Base-by-base conservation (phyloP, 208 protist species). In the Dictyostelium gargantuum region DNA sequence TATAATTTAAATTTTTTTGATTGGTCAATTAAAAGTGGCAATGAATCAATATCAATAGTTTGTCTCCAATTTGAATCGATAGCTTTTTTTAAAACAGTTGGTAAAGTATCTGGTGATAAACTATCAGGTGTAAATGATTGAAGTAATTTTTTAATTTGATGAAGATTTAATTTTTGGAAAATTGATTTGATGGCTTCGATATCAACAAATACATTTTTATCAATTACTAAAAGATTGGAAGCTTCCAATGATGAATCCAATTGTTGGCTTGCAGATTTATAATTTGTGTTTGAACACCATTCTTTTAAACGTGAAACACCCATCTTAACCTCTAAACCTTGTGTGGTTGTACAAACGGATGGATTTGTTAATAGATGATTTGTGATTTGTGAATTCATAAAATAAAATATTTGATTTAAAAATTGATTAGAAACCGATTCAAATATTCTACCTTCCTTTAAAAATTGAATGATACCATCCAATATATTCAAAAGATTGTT, bases 221-320 rank as follows among this genome's bases (percentile, higher is more conserved):
- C 86, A 23, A 92, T 84, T 1, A 92, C 75, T 26, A 92, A 92
- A 17, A 92, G 38, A 68, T 92, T 92, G 29, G 86, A 70, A 17
- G 66, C 75, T 21, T 92, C 86, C 4, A 58, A 52, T 10, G 82
- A 77, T n/a, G 82, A 79, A 38, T 89, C 82, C 35, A 89, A 68
- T 52, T 89, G 82, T 32, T 89, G 68, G 19, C 35, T 40, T 21
- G 70, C 82, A 1, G 66, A 44, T 42, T 89, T 89, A 11, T 32
- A 89, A 3, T 23, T 21, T 11, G 82, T 79, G 0, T n/a, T 3
- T 29, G 82, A 89, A 40, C 82, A 89, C 82, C 82, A 89, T 79
- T 89, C 82, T 15, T 89, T 89, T 79, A 89, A 40, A 52, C 82
- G 38, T 13, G 68, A 79, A 13, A 89, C 70, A 68, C 82, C 50